These are phyloP conservation scores for Schwanniomyces yamadae DNA, from an alignment of 805 yeast genomes.

Conservation along the genomic window DNA sequence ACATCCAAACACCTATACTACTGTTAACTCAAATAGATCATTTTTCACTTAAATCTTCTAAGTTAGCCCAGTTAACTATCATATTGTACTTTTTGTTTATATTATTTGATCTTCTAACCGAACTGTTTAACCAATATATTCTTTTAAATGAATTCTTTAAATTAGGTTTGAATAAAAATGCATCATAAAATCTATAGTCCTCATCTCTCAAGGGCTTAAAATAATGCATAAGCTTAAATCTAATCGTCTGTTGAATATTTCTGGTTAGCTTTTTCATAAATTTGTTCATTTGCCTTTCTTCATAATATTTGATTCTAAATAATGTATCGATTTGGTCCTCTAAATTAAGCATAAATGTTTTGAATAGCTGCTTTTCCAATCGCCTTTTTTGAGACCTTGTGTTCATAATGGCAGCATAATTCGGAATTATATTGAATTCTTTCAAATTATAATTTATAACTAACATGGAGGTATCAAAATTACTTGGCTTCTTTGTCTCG, in stretches of 20 bases:
- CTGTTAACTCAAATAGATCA: neutral
- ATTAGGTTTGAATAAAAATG: conserved; percentile 26
- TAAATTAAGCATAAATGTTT: conserved; percentile 35
- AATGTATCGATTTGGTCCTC: conserved; percentile 39
- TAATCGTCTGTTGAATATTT: conserved; percentile 28
- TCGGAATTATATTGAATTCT: conserved; percentile 35
- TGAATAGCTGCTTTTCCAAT: conserved; percentile 33
- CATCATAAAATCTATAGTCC: conserved; percentile 15
- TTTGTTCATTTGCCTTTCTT: conserved; percentile 23
- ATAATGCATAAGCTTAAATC: conserved; percentile 24
- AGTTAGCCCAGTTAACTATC: conserved; percentile 4
- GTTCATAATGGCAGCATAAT: conserved; percentile 26
- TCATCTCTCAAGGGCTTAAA: conserved; percentile 13
- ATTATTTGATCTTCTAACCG: conserved; percentile 1
- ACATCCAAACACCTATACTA: neutral
- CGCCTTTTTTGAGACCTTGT: conserved; percentile 20
- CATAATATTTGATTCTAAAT: conserved; percentile 33
- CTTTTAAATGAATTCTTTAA: conserved; percentile 26
- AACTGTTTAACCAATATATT: conserved; percentile 27
- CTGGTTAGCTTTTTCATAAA: conserved; percentile 27
- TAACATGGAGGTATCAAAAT: conserved; percentile 8
- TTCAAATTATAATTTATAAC: conserved; percentile 28
- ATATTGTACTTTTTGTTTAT: neutral
- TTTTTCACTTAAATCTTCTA: conserved; percentile 5
- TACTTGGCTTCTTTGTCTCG: conserved; percentile 15